A percentile compares a stretch with the other conserved stretches of the same genome.
These are phyloP conservation scores for Albizia julibrissin DNA, from an alignment of 306 rosid species.

Conservation along the genomic window DNA sequence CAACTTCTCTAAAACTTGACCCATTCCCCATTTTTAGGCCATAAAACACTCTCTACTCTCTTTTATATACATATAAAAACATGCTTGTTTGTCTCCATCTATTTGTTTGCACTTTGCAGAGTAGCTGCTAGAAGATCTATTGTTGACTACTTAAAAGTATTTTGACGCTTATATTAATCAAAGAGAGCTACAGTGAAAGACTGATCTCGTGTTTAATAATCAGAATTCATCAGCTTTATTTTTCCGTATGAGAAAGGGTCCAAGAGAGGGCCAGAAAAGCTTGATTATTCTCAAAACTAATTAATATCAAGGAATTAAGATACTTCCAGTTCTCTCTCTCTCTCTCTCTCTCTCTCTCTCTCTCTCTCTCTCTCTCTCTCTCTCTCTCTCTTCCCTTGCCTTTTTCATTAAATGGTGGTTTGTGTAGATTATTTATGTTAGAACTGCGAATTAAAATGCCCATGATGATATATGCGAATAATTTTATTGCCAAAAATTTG, in stretches of 20 bases:
- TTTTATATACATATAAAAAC: not conserved
- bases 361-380: no score
- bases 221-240: not conserved
- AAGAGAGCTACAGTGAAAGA: not conserved
- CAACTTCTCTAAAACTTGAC: conserved; percentile 25
- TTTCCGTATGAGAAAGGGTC: not conserved
- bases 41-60: not conserved
- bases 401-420: no score
- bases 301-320: no score
- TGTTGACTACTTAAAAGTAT: not conserved
- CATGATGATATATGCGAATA: no score
- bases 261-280: not conserved
- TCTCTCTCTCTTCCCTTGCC: no score
- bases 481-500: no score
- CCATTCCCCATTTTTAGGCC: conserved; percentile 32
- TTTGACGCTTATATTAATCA: not conserved
- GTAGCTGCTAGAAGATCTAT: not conserved
- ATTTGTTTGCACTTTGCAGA: not conserved
- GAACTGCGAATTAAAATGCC: no score
- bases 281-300: no score
- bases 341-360: no score
- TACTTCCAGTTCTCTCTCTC: no score
- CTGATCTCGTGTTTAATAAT: not conserved
- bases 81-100: not conserved
- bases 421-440: no score